Base-by-base conservation (phyloP, 441 rosid genomes). In the Biscutella laevigata region DNA sequence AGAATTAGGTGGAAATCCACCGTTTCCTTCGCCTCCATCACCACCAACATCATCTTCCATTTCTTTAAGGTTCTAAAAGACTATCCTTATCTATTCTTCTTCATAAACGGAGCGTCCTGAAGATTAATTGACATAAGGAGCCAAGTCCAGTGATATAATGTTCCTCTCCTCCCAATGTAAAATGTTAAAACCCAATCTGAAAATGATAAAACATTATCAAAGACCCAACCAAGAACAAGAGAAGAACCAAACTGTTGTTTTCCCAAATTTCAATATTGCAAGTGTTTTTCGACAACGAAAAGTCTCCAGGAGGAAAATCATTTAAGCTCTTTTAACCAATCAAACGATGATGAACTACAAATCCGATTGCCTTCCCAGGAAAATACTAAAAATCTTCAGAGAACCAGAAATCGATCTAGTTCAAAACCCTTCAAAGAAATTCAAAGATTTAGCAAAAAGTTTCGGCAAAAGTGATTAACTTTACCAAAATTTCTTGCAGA, bases 191-290 rank as follows among this genome's bases (percentile, higher is more conserved):
- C 75, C 76, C 76, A 72, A 72, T 76, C 77, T 64, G 82, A 66
- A 81, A 54, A 71, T 61, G 74, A 77, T 69, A 80, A 74, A 78
- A 80, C 82, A 78, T 73, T 69, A 68, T 81, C 81, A 51, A 43
- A 74, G 72, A 80, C 80, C 75, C 80, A 75, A 74, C 69, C 72
- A 77, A 62, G 75, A 73, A 78, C 78, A 76, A 82, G 74, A 73
- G 53, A 50, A 65, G 61, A 57, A 67, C 68, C 57, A 55, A 42
- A 25, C 7, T 47, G 61, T 9, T 45, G 16, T 28, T 37, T 29
- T 5, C 5, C 29, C 37, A 17, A 38, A 3, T 41, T 8, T 42
- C 36, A 61, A 14, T 43, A 42, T 15, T 22, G 15, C 1, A 40
- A 16, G 14, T 32, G 15, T 1, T 21, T 51, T 51, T 51, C n/a